Base-by-base conservation (phyloP, 2,329 filamentous ascomycete genomes). In the Phialemoniopsis sp. region DNA sequence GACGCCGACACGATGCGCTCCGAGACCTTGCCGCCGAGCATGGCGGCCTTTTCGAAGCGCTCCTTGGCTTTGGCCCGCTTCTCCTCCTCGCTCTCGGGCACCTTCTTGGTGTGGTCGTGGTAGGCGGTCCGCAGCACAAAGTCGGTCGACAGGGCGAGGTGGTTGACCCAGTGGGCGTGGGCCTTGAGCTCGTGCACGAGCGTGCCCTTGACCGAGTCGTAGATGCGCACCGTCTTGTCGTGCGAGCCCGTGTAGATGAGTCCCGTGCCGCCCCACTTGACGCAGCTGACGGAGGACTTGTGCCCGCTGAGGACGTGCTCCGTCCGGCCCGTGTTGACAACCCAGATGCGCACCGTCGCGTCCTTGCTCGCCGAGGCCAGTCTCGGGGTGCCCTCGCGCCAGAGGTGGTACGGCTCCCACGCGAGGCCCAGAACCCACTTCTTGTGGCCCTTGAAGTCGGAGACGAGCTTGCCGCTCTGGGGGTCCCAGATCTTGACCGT, bases 131-230 rank as follows among this genome's bases (percentile, higher is more conserved):
- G 78, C 29, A 96, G 71, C 3, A 85, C 89, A 55, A 90, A 93
- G 55, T 97, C 93, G 4, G 89, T 96, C 1, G 89, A 96, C 5
- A 98, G 74, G 0, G 93, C 89, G 16, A 98, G 76, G 56, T 96
- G 89, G 58, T 98, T 98, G 21, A 98, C 87, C 80, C 91, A 95
- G 58, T 97, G 93, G 1, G 87, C 88, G 58, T 98, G 94, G 1
- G 53, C 45, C 15, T 52, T 59, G 8, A 97, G 69, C 0, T 85
- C 90, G 59, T 93, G 87, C 38, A 89, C 70, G 16, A 96, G 69
- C 3, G 82, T 89, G 21, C 91, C 93, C 46, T 85, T 82, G 30
- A 75, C 73, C 1, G 87, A 79, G 54, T 93, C 83, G 90, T 91
- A 98, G 5, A 96, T 80, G 51, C 91, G 89, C 50, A 97, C 80